Evolutionary conservation across 106 monocot species (phyloP).

Genomic region (Dendrobium chrysotoxum): DNA sequence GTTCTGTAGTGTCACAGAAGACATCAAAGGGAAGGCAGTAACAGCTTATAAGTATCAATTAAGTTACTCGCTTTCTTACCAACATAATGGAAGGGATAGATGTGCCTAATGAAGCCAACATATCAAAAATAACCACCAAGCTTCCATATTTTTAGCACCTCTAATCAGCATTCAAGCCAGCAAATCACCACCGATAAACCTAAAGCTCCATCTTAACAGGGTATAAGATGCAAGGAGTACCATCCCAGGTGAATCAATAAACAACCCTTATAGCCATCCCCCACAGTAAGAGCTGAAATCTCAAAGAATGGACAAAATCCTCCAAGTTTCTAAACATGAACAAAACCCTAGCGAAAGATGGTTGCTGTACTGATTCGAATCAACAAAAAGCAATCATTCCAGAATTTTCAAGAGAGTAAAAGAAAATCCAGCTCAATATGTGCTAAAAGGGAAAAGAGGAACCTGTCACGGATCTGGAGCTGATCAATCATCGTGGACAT

Average conservation of each 20-base stretch:
- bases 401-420: not conserved
- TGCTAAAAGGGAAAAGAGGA: not conserved
- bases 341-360: not conserved
- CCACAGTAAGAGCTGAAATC: not conserved
- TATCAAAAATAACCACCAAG: not conserved
- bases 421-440: not conserved
- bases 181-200: not conserved
- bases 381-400: not conserved
- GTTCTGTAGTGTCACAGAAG: not conserved
- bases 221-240: not conserved
- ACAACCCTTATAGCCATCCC: not conserved
- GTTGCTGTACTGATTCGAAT: not conserved
- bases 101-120: not conserved
- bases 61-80: not conserved
- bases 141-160: not conserved
- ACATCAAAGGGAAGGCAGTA: not conserved
- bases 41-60: not conserved
- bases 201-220: not conserved
- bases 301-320: not conserved
- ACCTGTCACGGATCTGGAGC: conserved; percentile 98
- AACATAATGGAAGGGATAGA: not conserved
- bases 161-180: not conserved
- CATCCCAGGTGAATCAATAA: not conserved
- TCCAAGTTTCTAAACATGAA: not conserved
- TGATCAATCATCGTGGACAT: conserved; percentile 96